Evolutionary conservation across 225 moss, liverwort and hornwort species (phyloP).

Genomic region (Rhytidiadelphus loreus): DNA sequence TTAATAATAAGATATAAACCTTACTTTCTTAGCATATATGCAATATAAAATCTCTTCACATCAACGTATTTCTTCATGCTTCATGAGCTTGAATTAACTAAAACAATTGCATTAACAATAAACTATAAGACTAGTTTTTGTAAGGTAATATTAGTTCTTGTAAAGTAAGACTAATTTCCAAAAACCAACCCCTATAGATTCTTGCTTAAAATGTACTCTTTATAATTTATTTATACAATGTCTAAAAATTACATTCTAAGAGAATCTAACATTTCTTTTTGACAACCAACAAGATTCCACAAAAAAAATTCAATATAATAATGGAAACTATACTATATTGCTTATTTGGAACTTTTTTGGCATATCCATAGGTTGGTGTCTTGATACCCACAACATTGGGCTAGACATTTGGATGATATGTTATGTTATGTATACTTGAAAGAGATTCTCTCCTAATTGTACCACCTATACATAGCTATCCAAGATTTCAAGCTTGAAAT

Average conservation of each 20-base stretch:
- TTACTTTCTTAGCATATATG: not conserved
- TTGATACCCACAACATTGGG: not conserved
- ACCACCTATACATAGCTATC: fast-evolving
- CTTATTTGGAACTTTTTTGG: not conserved
- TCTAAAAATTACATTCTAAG: not conserved
- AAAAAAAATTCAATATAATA: not conserved
- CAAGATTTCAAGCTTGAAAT: not conserved
- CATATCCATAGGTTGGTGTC: not conserved
- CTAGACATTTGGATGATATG: not conserved
- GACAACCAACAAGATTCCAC: fast-evolving
- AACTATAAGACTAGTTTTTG: fast-evolving
- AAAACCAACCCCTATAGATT: fast-evolving
- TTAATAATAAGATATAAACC: not conserved
- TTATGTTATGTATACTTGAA: fast-evolving
- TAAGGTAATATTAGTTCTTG: fast-evolving
- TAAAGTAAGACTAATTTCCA: too few species aligned
- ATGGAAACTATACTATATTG: fast-evolving
- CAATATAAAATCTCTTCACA: not conserved
- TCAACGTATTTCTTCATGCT: not conserved
- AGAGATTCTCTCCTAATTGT: not conserved
- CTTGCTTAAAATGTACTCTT: not conserved
- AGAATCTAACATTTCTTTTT: not conserved
- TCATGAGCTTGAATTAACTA: not conserved
- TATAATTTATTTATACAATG: fast-evolving
- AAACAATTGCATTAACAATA: not conserved